Evolutionary conservation across 495 filamentous ascomycete species (phyloP).

Genomic region (Amorphotheca resinae): DNA sequence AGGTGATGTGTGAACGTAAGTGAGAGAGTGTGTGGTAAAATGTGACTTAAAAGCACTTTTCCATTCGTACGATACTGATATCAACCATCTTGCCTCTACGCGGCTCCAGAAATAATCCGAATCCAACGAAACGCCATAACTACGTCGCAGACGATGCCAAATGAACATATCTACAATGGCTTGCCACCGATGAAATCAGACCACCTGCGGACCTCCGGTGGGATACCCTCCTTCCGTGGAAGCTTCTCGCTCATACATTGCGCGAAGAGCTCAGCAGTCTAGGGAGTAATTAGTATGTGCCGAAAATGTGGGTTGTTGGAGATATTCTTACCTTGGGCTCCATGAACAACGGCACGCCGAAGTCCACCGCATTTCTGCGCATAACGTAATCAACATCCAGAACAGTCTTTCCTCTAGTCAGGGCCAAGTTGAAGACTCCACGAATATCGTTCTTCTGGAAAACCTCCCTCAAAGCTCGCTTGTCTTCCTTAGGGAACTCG

Average conservation of each 20-base stretch:
- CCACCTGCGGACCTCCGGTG: conserved; percentile 84
- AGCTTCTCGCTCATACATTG: conserved; percentile 94
- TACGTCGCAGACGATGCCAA: background rate
- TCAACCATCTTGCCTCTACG: too few species aligned
- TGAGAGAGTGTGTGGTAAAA: background rate
- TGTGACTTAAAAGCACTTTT: background rate
- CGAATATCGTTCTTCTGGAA: conserved; percentile 95
- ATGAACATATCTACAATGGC: conserved; percentile 43
- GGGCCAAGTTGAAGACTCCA: conserved; percentile 91
- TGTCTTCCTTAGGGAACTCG: conserved; percentile 94
- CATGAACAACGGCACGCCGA: conserved; percentile 96
- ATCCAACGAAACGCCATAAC: background rate
- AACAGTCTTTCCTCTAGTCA: conserved; percentile 66
- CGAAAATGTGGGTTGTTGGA: background rate
- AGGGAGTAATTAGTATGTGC: conserved; percentile 5
- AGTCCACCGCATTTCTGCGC: conserved; percentile 92
- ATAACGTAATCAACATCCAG: conserved; percentile 96
- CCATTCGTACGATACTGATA: too few species aligned
- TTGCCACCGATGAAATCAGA: conserved; percentile 88
- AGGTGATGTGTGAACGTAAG: background rate
- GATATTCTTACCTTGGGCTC: conserved; percentile 75
- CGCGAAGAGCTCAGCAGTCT: conserved; percentile 94
- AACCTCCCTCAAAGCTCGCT: conserved; percentile 85
- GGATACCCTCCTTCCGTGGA: conserved; percentile 68
- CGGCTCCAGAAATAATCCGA: too few species aligned